A percentile compares a stretch with the other conserved stretches of the same genome.
Evolutionary conservation across 139 green algal genomes (phyloP).

Genomic region (Diplosphaera chodatii): DNA sequence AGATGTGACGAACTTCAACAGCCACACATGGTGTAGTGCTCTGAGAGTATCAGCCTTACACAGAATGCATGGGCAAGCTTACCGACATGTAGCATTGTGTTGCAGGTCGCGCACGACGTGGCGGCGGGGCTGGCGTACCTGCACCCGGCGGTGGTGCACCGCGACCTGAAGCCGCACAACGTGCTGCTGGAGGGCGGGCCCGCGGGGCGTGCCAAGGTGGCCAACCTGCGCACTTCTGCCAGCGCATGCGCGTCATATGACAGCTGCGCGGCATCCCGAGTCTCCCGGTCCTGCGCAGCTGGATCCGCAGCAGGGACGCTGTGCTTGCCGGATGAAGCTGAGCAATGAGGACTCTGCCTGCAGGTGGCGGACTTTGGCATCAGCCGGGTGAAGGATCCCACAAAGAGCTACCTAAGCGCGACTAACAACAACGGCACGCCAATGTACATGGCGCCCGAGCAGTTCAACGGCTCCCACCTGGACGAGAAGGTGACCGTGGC

Average conservation of each 20-base stretch:
- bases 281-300: too few relatives aligned
- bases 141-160: conserved; percentile 73
- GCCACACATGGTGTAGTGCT: too few relatives aligned
- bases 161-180: conserved; percentile 76
- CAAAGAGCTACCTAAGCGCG: conserved; percentile 67
- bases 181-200: conserved; percentile 53
- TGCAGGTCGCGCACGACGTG: conserved; percentile 56
- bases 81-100: too few relatives aligned
- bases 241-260: too few relatives aligned
- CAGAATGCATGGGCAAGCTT: too few relatives aligned
- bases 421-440: conserved; percentile 69
- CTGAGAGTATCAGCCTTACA: too few relatives aligned
- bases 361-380: conserved; percentile 81
- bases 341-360: too few relatives aligned
- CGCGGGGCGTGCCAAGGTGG: conserved; percentile 50
- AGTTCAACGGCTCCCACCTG: conserved; percentile 70
- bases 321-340: too few relatives aligned
- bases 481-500: conserved; percentile 58
- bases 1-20: too few relatives aligned
- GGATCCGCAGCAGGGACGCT: too few relatives aligned
- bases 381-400: conserved; percentile 59
- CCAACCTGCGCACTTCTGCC: too few relatives aligned
- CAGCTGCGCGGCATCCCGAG: too few relatives aligned
- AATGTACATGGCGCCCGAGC: conserved; percentile 74
- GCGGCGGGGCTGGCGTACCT: conserved; percentile 63